Base-by-base conservation (phyloP, 805 yeast species). In the Debaryomyces prosopidis region DNA sequence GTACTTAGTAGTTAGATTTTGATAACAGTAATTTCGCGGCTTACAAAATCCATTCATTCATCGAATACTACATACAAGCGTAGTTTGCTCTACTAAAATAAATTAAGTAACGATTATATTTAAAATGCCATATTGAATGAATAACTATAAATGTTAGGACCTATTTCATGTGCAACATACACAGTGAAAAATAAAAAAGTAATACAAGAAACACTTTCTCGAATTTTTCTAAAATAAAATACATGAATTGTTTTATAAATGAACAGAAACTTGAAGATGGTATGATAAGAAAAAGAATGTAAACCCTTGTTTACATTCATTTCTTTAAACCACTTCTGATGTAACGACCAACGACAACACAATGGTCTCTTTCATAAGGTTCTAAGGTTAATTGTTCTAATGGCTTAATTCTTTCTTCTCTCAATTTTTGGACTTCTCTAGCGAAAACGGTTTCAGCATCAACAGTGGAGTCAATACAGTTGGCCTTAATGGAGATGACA, bases 301-400 rank as follows among this genome's bases (percentile, higher is more conserved):
- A 14, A 14, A 14, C 4, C 16, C 5, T 12, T 30, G 15, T 11
- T 12, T 12, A 14, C n/a, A 18, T 45, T 56, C 68, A 72, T 60
- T 71, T 72, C 65, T 78, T 79, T 61, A 79, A 68, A 43, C 94
- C 96, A 66, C 92, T 82, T 84, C 99, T 88, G 81, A 86, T 79
- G 81, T 94, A 94, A 74, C 86, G 84, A 69, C 98, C 99, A 66
- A 94, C 89, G 61, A 94, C 99, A 67, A 94, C 88, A 86, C 98
- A 92, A 79, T 94, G 99, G 69, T 94, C 99, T 81, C 99, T 89
- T 82, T 94, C 99, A 77, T 94, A 94, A 72, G 99, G 99, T 81
- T 92, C 99, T 73, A 94, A 82, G 44, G 99, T 94, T 74, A 94
- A 84, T 81, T 94, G 99, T 77, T 94, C 99, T 66, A 91, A 77